phyloP scores from a whole-genome alignment of 2,329 filamentous ascomycete genomes.

The Metarhizium album region DNA sequence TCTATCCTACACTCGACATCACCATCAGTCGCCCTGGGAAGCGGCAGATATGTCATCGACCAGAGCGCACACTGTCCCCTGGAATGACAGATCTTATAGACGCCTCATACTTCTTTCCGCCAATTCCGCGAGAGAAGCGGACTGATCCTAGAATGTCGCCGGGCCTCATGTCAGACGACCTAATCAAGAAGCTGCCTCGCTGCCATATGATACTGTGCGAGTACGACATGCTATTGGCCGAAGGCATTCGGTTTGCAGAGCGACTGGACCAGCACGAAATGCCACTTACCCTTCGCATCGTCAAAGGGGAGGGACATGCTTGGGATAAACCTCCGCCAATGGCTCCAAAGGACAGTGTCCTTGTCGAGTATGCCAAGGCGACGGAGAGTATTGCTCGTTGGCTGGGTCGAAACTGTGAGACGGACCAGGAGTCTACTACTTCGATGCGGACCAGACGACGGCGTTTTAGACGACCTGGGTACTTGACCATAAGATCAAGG shows the following conservation, averaged over 20 bases:
- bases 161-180: constrained; percentile 40
- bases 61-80: constrained; percentile 47
- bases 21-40: constrained; percentile 45
- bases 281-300: constrained; percentile 29
- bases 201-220: constrained; percentile 52
- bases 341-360: constrained; percentile 31
- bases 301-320: constrained; percentile 34
- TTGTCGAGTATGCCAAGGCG: constrained; percentile 35
- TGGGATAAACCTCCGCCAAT: constrained; percentile 39
- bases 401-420: constrained; percentile 27
- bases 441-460: constrained; percentile 24
- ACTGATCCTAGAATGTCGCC: constrained; percentile 47
- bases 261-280: constrained; percentile 33
- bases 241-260: constrained; percentile 50
- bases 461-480: constrained; percentile 20
- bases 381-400: constrained; percentile 30
- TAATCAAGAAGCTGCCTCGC: constrained; percentile 41
- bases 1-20: constrained; percentile 54
- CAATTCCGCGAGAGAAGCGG: constrained; percentile 32
- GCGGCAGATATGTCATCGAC: constrained; percentile 39
- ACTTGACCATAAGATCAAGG: constrained; percentile 21
- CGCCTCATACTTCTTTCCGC: constrained; percentile 47
- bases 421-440: constrained; percentile 23
- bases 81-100: constrained; percentile 53
- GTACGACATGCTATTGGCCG: constrained; percentile 52